Evolutionary conservation across 2,329 filamentous ascomycete genomes (phyloP), one percentile per base, ranked within the genome.

Genomic region (Seiridium cupressi): DNA sequence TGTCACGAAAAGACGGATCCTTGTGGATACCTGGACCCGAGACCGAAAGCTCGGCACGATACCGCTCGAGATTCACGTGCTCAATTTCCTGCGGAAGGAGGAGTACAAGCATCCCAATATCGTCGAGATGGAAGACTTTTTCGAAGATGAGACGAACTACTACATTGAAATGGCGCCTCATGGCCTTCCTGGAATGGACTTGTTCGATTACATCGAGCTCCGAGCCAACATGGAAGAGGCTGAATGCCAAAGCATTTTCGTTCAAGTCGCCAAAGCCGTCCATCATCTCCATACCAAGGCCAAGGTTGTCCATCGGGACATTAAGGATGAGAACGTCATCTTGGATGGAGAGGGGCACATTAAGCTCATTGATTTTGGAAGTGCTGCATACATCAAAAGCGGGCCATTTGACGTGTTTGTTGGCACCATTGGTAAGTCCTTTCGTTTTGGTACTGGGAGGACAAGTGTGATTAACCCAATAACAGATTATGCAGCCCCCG

Each of bases 341-440:
- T 81, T 99, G 13, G 95, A 99, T 70, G 94, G 95, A 42, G 93
- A 98, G 72, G 93, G 94, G 34, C 89, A 90, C 67, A 96, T 99
- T 76, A 98, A 97, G 78, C 81, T 99, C 69, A 98, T 98, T 67
- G 95, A 99, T 75, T 99, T 99, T 77, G 95, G 95, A 62, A 97
- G 93, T 72, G 95, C 95, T 61, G 93, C 95, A 63, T 99, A 99
- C 74, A 96, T 98, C 80, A 97, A 96, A 79, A 97, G 90, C 74
- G 95, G 95, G 11, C 95, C 95, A 51, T 99, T 99, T 81, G 93
- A 98, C 74, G 95, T 99, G 11, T 99, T 99, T 78, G 95, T 99
- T 56, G 95, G 95, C 61, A 99, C 95, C 1, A 98, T 99, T 75
- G 94, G 94, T 97, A 81, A 71, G 89, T 76, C 32, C 56, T n/a